Conservation (phyloP, 768 basidiomycete genomes). For the Pleurotus eryngii region DNA sequence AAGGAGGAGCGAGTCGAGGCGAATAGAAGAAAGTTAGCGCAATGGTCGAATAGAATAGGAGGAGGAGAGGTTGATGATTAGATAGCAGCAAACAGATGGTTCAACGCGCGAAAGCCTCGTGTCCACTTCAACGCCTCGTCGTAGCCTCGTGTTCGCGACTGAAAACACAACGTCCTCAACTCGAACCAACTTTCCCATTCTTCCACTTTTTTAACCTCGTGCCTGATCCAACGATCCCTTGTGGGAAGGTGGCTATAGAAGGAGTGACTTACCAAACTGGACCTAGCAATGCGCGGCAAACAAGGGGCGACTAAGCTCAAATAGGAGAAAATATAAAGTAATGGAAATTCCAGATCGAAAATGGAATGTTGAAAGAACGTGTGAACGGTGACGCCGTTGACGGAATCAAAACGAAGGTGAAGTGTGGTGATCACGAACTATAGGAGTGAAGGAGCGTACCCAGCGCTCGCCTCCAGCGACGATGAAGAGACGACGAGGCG, state of each 20-base stretch:
- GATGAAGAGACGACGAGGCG: not conserved
- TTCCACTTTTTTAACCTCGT: conserved; percentile 5
- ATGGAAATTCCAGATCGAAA: not conserved
- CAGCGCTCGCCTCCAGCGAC: conserved; percentile 2
- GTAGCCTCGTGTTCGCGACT: conserved; percentile 9
- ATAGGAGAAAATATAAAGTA: not conserved
- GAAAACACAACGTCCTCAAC: conserved; percentile 2
- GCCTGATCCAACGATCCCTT: not conserved
- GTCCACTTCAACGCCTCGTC: conserved; percentile 7
- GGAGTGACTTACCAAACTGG: not conserved
- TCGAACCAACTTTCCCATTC: conserved; percentile 3
- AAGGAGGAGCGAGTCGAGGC: not conserved
- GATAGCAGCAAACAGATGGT: not conserved
- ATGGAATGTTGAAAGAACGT: not conserved
- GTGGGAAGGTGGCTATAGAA: not conserved
- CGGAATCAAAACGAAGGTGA: conserved; percentile 1
- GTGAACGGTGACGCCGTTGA: not conserved
- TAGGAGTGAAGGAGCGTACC: not conserved
- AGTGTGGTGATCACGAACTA: not conserved
- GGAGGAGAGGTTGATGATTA: conserved; percentile 1
- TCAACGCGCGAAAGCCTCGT: not conserved
- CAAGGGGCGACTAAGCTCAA: not conserved
- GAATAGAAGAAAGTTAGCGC: not conserved
- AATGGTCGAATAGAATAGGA: not conserved
- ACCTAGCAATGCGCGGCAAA: not conserved